phyloP scores from a whole-genome alignment of 192 early-diverging fungal species.

The Pilaira anomala region DNA sequence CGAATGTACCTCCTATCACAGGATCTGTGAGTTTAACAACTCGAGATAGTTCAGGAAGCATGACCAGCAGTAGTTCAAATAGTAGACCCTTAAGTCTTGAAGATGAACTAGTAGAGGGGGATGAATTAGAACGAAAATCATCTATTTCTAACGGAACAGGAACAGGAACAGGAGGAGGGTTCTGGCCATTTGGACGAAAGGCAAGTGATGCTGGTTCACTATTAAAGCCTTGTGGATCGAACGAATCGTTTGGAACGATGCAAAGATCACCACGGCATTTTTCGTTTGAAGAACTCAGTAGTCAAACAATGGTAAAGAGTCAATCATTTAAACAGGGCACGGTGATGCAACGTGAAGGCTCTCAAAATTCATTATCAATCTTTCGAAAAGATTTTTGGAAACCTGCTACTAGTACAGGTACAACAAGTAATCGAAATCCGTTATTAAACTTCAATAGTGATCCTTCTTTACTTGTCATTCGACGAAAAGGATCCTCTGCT shows the following conservation, averaged over 20 bases:
- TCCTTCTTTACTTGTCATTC: not conserved
- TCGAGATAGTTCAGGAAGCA: conserved; percentile 15
- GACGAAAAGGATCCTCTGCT: too few species aligned
- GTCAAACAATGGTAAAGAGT: not conserved
- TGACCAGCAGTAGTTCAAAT: conserved; percentile 24
- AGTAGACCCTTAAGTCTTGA: conserved; percentile 31
- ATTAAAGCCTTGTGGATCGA: not conserved
- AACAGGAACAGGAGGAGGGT: too few species aligned
- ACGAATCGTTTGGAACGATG: not conserved
- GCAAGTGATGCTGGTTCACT: not conserved
- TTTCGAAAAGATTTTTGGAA: conserved; percentile 26
- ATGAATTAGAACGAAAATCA: not conserved
- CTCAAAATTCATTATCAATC: conserved; percentile 7
- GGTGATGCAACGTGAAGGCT: conserved; percentile 10
- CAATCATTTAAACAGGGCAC: not conserved
- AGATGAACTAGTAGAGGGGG: not conserved
- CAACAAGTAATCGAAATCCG: not conserved
- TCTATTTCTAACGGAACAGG: too few species aligned
- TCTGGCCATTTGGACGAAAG: conserved; percentile 24
- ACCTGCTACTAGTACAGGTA: too few species aligned
- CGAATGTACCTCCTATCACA: not conserved
- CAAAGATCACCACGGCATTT: conserved; percentile 16
- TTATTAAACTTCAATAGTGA: not conserved
- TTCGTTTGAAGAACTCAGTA: conserved; percentile 10
- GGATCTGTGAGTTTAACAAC: not conserved